These are phyloP conservation scores for Amylocarpus encephaloides DNA, from an alignment of 2,329 filamentous ascomycete genomes.

Conservation along the genomic window DNA sequence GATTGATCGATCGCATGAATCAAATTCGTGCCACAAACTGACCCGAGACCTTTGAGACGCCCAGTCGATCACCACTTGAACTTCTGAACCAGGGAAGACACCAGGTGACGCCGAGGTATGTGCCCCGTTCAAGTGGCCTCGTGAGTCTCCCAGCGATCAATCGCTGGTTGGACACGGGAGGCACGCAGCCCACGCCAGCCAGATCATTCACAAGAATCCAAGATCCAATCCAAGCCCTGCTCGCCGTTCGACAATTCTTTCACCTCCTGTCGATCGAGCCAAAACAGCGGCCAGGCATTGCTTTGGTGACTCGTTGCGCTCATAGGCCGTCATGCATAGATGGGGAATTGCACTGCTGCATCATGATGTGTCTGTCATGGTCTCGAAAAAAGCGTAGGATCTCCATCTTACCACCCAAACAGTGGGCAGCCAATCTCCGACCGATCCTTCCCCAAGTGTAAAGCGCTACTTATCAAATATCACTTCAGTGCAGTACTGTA, in stretches of 20 bases:
- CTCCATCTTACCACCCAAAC: slow-evolving; percentile 13
- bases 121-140: slow-evolving; percentile 17
- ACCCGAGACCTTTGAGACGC: slow-evolving; percentile 5
- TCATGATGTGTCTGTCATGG: slow-evolving; percentile 27
- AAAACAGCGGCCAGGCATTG: neutral
- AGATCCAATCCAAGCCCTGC: slow-evolving; percentile 16
- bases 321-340: slow-evolving; percentile 4
- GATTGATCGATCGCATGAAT: slow-evolving; percentile 5
- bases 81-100: slow-evolving; percentile 5
- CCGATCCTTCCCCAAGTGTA: slow-evolving; percentile 8
- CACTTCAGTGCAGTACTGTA: no score
- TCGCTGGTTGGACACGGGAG: slow-evolving; percentile 11
- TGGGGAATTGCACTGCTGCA: slow-evolving; percentile 22
- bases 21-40: slow-evolving; percentile 1
- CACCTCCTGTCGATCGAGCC: slow-evolving; percentile 21
- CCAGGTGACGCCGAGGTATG: slow-evolving; percentile 17
- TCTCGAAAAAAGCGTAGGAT: slow-evolving; percentile 19
- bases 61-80: slow-evolving; percentile 2
- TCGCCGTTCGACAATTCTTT: slow-evolving; percentile 10
- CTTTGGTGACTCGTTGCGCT: neutral
- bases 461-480: no score
- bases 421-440: slow-evolving; percentile 25
- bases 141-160: slow-evolving; percentile 20
- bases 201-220: slow-evolving; percentile 9
- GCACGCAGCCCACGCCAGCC: slow-evolving; percentile 8